phyloP scores from a whole-genome alignment of 768 basidiomycete species.

The Suillus subaureus region DNA sequence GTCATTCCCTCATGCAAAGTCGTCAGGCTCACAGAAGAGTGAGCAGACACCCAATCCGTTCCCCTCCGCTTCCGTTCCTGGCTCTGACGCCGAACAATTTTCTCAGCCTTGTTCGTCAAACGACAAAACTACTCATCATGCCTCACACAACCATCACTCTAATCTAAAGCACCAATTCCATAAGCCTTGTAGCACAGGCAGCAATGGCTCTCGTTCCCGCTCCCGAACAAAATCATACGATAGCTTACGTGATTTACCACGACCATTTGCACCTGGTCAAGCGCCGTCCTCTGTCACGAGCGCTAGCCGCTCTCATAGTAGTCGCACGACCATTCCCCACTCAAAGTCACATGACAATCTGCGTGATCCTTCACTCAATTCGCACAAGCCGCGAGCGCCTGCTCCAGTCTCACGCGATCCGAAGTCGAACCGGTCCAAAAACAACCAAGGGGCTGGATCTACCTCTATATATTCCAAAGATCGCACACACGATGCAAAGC shows the following conservation, averaged over 20 bases:
- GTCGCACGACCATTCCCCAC: not conserved
- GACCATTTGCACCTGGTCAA: constrained; percentile 11
- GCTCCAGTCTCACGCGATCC: too few species aligned
- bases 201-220: constrained; percentile 20
- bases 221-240: constrained; percentile 25
- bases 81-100: constrained; percentile 14
- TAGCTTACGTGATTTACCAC: constrained; percentile 22
- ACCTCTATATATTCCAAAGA: constrained; percentile 8
- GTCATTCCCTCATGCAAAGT: constrained; percentile 33
- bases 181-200: constrained; percentile 15
- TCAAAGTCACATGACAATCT: constrained; percentile 6
- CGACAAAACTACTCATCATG: constrained; percentile 10
- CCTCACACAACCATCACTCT: constrained; percentile 16
- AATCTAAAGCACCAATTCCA: constrained; percentile 18
- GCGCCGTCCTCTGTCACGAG: constrained; percentile 8
- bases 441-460: constrained; percentile 1
- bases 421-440: constrained; percentile 7
- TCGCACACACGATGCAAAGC: not conserved
- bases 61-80: constrained; percentile 17
- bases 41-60: constrained; percentile 16
- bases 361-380: not conserved
- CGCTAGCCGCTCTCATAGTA: constrained; percentile 6
- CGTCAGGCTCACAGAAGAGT: constrained; percentile 32
- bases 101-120: constrained; percentile 13
- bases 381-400: not conserved